Base-by-base conservation (phyloP, 257 asterid species). In the Coffea eugenioides region DNA sequence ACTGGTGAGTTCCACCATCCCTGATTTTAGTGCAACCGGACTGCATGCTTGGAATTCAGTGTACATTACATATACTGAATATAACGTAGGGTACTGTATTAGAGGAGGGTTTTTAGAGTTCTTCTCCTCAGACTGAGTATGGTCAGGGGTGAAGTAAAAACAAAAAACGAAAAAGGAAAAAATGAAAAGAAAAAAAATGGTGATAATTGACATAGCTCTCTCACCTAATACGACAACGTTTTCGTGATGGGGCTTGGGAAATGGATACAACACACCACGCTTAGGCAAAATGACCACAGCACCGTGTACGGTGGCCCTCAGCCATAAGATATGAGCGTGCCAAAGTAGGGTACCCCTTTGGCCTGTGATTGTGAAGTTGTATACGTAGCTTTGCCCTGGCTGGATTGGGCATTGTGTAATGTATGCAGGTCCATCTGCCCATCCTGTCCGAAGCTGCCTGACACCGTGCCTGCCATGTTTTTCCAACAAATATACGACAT, bases 381-480 rank as follows among this genome's bases (percentile, higher is more conserved):
- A 95, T 54, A 92, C 82, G 13, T 82, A 93, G 81, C 83, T 91
- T 20, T 90, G 91, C 2, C 97, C 97, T 20, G 98, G 91, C 49
- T 77, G 94, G 70, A 95, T 92, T 0, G 99, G 99, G 78, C 99
- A 95, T 69, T 95, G 99, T 0, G 99, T 95, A 74, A 95, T 92
- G 31, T 95, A 95, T 1, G 98, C 99, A 0, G 99, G 99, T 25
- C 99, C 99, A 27, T 95, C 99, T 0, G 99, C 88, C 99, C 99
- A 95, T 9, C 99, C 99, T 3, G 92, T 93, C 69, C 94, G 83
- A 16, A 93, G 88, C 82, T 95, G 99, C 59, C 92, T 82, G 27
- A 95, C 43, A 14, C 99, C 99, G 65, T 95, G 98, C 99, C 98
- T 94, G 68, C 15, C 31, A 51, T 39, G 43, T 39, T 39, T 39